A percentile compares a stretch with the other conserved stretches of the same genome.
These are phyloP conservation scores for Mrakia frigida DNA, from an alignment of 768 basidiomycete genomes.

Conservation along the genomic window DNA sequence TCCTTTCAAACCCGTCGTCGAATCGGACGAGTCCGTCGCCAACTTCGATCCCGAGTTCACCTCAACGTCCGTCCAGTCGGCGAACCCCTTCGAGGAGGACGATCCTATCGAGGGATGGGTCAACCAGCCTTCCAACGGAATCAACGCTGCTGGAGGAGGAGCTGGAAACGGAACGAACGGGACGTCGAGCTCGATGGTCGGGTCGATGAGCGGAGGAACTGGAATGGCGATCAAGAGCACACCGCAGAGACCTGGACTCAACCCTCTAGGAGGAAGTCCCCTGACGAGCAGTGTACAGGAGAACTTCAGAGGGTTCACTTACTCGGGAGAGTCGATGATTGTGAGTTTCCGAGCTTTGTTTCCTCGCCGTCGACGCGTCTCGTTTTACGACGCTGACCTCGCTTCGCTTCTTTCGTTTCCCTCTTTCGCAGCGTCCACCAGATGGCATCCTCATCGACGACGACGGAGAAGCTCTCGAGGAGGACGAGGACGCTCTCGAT, in stretches of 20 bases:
- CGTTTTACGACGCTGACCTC: not conserved
- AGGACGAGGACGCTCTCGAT: constrained; percentile 41
- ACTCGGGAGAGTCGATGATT: constrained; percentile 46
- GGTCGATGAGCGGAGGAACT: constrained; percentile 34
- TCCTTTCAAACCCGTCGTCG: constrained; percentile 95
- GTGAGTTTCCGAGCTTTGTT: not conserved
- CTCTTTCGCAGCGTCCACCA: constrained; percentile 47
- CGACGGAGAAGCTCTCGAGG: constrained; percentile 40
- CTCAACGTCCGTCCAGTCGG: constrained; percentile 72
- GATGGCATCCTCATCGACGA: constrained; percentile 69
- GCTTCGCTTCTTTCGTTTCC: constrained; percentile 14
- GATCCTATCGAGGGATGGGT: constrained; percentile 72
- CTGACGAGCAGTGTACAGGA: constrained; percentile 90
- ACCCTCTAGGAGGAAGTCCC: constrained; percentile 53
- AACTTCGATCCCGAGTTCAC: constrained; percentile 99
- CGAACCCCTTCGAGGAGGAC: constrained; percentile 53
- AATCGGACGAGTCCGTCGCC: constrained; percentile 94
- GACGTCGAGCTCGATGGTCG: constrained; percentile 55
- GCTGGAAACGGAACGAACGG: constrained; percentile 11
- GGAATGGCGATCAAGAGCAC: constrained; percentile 39
- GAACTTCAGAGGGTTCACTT: constrained; percentile 88
- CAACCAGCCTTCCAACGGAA: constrained; percentile 44
- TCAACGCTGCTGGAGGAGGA: not conserved
- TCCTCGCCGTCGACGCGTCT: not conserved
- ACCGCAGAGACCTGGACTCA: constrained; percentile 36